Evolutionary conservation across 1,284 basidiomycete genomes (phyloP).

Genomic region (Ganoderma sinense): DNA sequence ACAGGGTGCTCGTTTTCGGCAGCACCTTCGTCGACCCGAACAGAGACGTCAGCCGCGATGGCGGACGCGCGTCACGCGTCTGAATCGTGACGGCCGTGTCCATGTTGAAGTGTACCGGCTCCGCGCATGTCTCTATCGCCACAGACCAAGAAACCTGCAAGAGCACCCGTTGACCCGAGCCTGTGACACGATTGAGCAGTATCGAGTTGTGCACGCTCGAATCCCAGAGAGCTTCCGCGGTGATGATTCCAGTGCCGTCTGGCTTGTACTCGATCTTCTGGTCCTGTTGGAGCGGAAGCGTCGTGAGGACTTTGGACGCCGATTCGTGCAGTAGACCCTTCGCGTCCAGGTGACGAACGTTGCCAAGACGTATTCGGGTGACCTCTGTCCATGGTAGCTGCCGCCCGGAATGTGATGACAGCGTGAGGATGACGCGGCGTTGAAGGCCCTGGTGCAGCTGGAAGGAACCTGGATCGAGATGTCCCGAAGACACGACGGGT

Average conservation of each 20-base stretch:
- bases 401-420: constrained; percentile 89
- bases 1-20: constrained; percentile 82
- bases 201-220: constrained; percentile 90
- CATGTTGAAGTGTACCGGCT: constrained; percentile 87
- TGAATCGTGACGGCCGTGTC: constrained; percentile 91
- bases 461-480: constrained; percentile 87
- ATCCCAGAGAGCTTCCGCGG: constrained; percentile 88
- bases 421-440: constrained; percentile 77
- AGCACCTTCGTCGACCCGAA: constrained; percentile 80
- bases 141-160: constrained; percentile 83
- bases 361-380: constrained; percentile 80
- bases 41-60: constrained; percentile 78
- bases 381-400: constrained; percentile 89
- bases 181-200: constrained; percentile 87
- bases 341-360: constrained; percentile 84
- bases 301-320: constrained; percentile 69
- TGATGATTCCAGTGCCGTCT: constrained; percentile 82
- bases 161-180: constrained; percentile 80
- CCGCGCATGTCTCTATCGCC: constrained; percentile 83
- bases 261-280: constrained; percentile 77
- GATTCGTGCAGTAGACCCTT: constrained; percentile 86
- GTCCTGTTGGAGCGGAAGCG: constrained; percentile 77
- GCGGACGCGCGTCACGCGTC: constrained; percentile 85
- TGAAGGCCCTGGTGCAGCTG: constrained; percentile 94
- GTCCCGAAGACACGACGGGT: constrained; percentile 81